phyloP scores from a whole-genome alignment of 352 stramenopile genomes.

The Pythium folliculosum region DNA sequence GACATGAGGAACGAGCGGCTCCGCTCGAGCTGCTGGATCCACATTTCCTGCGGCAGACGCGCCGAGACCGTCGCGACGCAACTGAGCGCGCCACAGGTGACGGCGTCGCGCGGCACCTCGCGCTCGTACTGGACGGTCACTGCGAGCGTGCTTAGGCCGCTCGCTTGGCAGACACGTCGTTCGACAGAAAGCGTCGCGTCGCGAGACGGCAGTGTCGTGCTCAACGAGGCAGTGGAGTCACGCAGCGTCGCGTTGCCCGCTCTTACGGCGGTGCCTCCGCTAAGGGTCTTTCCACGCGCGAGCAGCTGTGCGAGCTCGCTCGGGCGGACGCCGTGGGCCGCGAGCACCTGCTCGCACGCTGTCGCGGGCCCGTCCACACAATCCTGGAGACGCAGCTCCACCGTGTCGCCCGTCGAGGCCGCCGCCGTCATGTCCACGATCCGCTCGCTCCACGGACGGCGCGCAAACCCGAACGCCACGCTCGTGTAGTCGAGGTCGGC shows the following conservation, averaged over 20 bases:
- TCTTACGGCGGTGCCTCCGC: not conserved
- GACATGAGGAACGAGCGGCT: not conserved
- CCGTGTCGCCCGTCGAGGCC: not conserved
- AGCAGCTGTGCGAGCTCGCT: not conserved
- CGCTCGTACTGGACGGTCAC: not conserved
- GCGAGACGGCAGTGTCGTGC: not conserved
- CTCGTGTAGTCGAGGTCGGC: slow-evolving; percentile 15
- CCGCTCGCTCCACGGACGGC: slow-evolving; percentile 3
- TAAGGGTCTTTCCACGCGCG: not conserved
- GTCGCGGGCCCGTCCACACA: not conserved
- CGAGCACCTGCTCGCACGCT: not conserved
- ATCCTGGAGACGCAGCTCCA: not conserved
- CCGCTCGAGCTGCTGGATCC: not conserved
- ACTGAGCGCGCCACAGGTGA: not conserved
- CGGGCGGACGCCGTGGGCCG: not conserved
- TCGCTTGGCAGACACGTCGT: not conserved
- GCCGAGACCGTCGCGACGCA: not conserved
- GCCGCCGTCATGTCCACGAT: not conserved
- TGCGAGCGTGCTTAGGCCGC: not conserved
- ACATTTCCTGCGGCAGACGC: not conserved
- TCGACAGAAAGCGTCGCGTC: not conserved
- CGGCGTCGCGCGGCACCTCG: not conserved
- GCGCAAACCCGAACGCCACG: not conserved
- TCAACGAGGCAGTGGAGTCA: not conserved
- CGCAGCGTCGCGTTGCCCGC: slow-evolving; percentile 1